phyloP scores from a whole-genome alignment of 352 stramenopile species.

The Blastocystis sp. region DNA sequence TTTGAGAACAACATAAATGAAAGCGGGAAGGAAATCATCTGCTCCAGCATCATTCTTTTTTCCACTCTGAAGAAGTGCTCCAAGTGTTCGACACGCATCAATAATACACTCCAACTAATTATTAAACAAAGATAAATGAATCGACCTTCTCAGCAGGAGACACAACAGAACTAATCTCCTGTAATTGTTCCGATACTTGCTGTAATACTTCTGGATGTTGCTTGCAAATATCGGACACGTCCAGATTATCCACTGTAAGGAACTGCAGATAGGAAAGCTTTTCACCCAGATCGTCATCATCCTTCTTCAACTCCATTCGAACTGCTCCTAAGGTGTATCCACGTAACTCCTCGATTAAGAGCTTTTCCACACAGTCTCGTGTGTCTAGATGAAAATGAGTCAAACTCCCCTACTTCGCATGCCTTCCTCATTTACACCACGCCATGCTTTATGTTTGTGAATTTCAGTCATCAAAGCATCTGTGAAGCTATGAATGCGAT shows the following conservation, averaged over 20 bases:
- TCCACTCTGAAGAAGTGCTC: conserved; percentile 34
- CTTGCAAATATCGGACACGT: conserved; percentile 83
- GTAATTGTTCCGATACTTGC: conserved; percentile 82
- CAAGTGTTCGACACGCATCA: conserved; percentile 33
- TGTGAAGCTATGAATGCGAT: conserved; percentile 58
- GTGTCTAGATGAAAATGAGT: conserved; percentile 66
- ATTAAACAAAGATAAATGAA: conserved; percentile 74
- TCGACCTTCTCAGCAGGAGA: conserved; percentile 84
- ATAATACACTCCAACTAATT: conserved; percentile 58
- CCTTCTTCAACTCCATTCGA: conserved; percentile 76
- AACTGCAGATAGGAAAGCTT: conserved; percentile 81
- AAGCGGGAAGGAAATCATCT: conserved; percentile 85
- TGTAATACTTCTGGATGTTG: conserved; percentile 79
- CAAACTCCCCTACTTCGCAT: background rate
- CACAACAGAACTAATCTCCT: conserved; percentile 81
- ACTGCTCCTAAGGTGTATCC: conserved; percentile 78
- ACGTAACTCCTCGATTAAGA: conserved; percentile 83
- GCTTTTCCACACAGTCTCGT: conserved; percentile 83
- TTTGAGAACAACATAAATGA: conserved; percentile 86
- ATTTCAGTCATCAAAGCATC: conserved; percentile 65
- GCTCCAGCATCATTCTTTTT: conserved; percentile 70
- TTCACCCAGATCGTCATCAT: conserved; percentile 77
- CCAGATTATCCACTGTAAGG: conserved; percentile 81
- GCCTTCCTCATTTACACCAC: background rate
- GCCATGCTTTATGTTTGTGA: conserved; percentile 53